Conservation (phyloP, 2,329 filamentous ascomycete species). For the Exophiala aquamarina region DNA sequence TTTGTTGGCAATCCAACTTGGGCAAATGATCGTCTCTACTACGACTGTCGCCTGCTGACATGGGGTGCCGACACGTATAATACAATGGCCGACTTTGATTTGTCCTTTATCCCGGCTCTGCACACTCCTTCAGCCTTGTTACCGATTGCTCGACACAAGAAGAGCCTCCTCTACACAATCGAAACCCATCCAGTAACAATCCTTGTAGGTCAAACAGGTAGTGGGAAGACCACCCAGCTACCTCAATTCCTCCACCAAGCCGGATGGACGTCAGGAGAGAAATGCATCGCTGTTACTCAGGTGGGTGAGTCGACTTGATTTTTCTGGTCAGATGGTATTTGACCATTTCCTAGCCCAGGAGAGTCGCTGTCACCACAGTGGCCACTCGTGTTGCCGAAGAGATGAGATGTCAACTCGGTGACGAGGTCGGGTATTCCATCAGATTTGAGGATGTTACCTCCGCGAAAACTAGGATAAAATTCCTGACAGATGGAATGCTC, state of each 20-base stretch:
- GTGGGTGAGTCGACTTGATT: slow-evolving; percentile 51
- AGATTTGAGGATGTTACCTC: slow-evolving; percentile 90
- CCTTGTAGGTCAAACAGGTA: slow-evolving; percentile 90
- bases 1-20: too few species aligned
- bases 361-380: slow-evolving; percentile 88
- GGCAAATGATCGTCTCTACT: too few species aligned
- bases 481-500: slow-evolving; percentile 88
- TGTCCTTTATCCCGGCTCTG: slow-evolving; percentile 68
- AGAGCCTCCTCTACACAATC: slow-evolving; percentile 79
- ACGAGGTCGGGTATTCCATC: slow-evolving; percentile 91
- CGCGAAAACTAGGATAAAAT: slow-evolving; percentile 82
- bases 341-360: slow-evolving; percentile 64
- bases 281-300: slow-evolving; percentile 85
- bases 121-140: slow-evolving; percentile 82
- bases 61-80: too few species aligned
- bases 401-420: slow-evolving; percentile 78
- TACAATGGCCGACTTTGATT: slow-evolving; percentile 20
- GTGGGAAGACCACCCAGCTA: slow-evolving; percentile 93
- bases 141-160: slow-evolving; percentile 80
- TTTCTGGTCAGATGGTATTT: slow-evolving; percentile 12
- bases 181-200: slow-evolving; percentile 84
- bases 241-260: slow-evolving; percentile 86
- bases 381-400: slow-evolving; percentile 88
- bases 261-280: slow-evolving; percentile 84
- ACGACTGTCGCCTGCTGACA: too few species aligned